Conservation (phyloP, 2,329 filamentous ascomycete genomes). For the Microcera coccophila region DNA sequence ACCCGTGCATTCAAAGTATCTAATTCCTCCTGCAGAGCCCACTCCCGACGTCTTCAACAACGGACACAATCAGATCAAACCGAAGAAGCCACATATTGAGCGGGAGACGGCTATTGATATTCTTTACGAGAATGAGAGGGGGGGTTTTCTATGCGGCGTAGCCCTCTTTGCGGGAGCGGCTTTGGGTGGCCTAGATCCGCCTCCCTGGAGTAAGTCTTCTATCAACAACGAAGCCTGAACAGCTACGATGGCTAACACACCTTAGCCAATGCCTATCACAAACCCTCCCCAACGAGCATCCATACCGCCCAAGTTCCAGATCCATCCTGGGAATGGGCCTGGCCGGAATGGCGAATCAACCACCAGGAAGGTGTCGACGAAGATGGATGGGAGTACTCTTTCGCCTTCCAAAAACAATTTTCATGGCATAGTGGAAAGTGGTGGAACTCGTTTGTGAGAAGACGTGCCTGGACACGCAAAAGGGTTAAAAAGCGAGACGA, state of each 20-base stretch:
- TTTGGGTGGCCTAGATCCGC: slow-evolving; percentile 78
- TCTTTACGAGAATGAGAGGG: slow-evolving; percentile 92
- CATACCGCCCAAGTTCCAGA: slow-evolving; percentile 89
- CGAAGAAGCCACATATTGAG: slow-evolving; percentile 31
- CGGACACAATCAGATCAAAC: slow-evolving; percentile 33
- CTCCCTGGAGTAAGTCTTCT: slow-evolving; percentile 64
- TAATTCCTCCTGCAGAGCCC: slow-evolving; percentile 25
- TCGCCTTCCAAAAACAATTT: slow-evolving; percentile 71
- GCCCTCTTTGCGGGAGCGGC: slow-evolving; percentile 86
- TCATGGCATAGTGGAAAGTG: slow-evolving; percentile 88
- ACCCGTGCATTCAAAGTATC: not conserved
- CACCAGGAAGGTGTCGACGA: slow-evolving; percentile 75
- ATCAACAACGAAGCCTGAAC: not conserved
- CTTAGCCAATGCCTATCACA: slow-evolving; percentile 58
- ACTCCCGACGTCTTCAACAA: slow-evolving; percentile 24
- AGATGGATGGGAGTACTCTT: slow-evolving; percentile 94
- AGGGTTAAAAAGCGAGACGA: slow-evolving; percentile 58
- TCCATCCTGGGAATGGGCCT: slow-evolving; percentile 88
- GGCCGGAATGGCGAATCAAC: slow-evolving; percentile 61
- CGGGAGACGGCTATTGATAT: slow-evolving; percentile 70
- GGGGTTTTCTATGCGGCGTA: slow-evolving; percentile 82
- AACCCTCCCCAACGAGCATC: slow-evolving; percentile 62
- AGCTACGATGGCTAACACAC: slow-evolving; percentile 1
- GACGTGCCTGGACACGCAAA: slow-evolving; percentile 82
- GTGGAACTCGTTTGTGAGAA: slow-evolving; percentile 93